Conservation (phyloP, 306 rosid genomes). For the Hippophae gyantsensis region DNA sequence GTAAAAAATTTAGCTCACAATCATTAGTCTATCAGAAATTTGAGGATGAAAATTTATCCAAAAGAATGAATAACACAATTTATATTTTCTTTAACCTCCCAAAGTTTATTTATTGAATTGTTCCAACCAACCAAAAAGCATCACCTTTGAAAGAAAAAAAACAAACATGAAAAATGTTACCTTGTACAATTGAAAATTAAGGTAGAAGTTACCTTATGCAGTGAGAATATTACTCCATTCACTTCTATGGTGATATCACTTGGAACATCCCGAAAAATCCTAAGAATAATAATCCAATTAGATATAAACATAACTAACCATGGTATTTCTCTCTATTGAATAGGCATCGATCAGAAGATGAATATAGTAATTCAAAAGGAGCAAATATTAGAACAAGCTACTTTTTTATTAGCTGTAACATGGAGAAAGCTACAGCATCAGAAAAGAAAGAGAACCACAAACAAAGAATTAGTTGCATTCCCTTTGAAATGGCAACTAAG, state of each 20-base stretch:
- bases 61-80: background rate
- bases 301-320: background rate
- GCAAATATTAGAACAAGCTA: background rate
- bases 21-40: conserved; percentile 12
- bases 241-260: conserved; percentile 90
- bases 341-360: no score
- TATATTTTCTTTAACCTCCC: no score
- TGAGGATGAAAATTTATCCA: background rate
- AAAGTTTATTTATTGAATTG: no score
- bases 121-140: no score
- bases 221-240: conserved; percentile 58
- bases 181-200: background rate
- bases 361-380: background rate
- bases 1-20: conserved; percentile 13
- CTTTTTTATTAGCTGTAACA: background rate
- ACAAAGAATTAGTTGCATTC: background rate
- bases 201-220: conserved; percentile 59
- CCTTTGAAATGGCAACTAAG: background rate
- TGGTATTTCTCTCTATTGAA: no score
- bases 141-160: no score
- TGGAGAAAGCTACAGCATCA: background rate
- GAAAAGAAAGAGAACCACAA: background rate
- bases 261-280: conserved; percentile 98
- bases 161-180: no score
- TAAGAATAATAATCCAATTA: conserved; percentile 29